Conservation (phyloP, 2,329 filamentous ascomycete genomes). For the Xylariales sp. region DNA sequence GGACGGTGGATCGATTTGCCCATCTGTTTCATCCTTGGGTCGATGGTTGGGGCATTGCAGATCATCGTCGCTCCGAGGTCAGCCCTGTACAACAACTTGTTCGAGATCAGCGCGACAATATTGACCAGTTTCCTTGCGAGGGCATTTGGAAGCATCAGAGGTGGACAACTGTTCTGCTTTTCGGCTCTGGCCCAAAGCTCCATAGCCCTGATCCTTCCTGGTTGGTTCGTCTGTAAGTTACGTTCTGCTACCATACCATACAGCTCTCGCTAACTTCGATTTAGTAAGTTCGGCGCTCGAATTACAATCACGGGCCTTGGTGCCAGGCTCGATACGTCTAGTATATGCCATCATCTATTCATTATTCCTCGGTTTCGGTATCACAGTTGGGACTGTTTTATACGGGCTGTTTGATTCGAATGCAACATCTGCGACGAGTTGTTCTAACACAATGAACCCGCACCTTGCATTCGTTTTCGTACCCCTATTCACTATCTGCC, state of each 20-base stretch:
- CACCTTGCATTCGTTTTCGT: constrained; percentile 76
- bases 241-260: neutral
- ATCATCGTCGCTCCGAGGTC: constrained; percentile 79
- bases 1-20: constrained; percentile 48
- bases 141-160: constrained; percentile 73
- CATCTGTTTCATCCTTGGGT: constrained; percentile 48
- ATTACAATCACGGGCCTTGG: constrained; percentile 74
- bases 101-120: constrained; percentile 67
- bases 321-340: constrained; percentile 78
- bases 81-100: constrained; percentile 71
- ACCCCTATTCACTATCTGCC: constrained; percentile 76
- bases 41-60: constrained; percentile 64
- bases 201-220: constrained; percentile 79
- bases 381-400: constrained; percentile 62
- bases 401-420: constrained; percentile 58
- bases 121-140: constrained; percentile 76
- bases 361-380: constrained; percentile 77
- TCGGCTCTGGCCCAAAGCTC: constrained; percentile 78
- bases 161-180: constrained; percentile 74
- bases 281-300: constrained; percentile 63
- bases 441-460: constrained; percentile 47
- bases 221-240: constrained; percentile 60
- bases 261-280: constrained; percentile 18
- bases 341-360: constrained; percentile 81
- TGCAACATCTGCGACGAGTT: constrained; percentile 52